A percentile compares a stretch with the other conserved stretches of the same genome.
phyloP scores from a whole-genome alignment of 1,284 basidiomycete genomes.

The Pseudomicrostroma phylloplanum region DNA sequence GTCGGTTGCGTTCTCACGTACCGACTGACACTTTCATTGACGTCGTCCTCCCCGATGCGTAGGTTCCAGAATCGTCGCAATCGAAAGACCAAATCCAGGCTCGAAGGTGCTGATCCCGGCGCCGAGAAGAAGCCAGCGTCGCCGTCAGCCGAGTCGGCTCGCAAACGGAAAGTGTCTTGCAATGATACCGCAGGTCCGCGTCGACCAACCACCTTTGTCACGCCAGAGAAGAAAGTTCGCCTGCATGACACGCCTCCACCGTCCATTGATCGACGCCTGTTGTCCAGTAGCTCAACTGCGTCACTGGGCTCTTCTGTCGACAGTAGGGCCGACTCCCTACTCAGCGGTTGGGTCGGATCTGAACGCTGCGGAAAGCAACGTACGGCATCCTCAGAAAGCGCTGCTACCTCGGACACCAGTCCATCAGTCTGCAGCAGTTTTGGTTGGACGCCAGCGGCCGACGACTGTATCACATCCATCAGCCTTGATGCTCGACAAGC shows the following conservation, averaged over 20 bases:
- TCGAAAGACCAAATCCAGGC: constrained; percentile 19
- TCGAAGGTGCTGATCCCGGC: not conserved
- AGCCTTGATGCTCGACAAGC: not conserved
- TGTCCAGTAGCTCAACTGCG: not conserved
- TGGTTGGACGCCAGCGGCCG: not conserved
- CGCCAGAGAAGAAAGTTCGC: not conserved
- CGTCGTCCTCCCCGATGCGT: no score
- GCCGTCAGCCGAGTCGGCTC: not conserved
- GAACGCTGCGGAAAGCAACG: not conserved
- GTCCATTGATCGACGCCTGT: not conserved
- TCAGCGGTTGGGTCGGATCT: not conserved
- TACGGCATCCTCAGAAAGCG: not conserved
- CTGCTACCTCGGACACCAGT: not conserved
- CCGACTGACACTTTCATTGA: no score
- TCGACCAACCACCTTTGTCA: not conserved
- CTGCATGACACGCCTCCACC: not conserved
- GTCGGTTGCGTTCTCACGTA: no score
- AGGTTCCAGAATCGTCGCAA: constrained; percentile 37
- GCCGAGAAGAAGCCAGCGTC: not conserved
- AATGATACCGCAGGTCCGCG: not conserved
- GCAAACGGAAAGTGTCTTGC: not conserved
- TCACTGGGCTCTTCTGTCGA: constrained; percentile 15
- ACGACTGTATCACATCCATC: not conserved
- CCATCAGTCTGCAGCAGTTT: not conserved
- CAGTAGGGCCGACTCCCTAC: constrained; percentile 9